Percentiles rank a stretch among this genome's conserved stretches.
These are phyloP conservation scores for Amaranthus palmeri DNA, from an alignment of 148 eudicot species.

Conservation along the genomic window DNA sequence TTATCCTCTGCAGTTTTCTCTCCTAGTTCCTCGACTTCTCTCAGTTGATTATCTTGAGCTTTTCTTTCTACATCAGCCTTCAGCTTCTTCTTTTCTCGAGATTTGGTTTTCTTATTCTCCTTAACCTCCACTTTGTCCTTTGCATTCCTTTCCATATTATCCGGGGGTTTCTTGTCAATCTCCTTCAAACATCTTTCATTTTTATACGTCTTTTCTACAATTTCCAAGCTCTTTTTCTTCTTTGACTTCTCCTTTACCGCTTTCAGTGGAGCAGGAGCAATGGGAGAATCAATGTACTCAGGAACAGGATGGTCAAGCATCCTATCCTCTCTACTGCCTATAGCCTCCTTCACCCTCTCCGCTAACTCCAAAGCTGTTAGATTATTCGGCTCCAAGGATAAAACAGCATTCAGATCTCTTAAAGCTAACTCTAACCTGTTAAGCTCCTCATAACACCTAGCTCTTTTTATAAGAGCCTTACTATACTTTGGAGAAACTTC, in stretches of 20 bases:
- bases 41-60: slow-evolving; percentile 17
- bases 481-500: slow-evolving; percentile 82
- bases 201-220: slow-evolving; percentile 15
- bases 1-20: slow-evolving; percentile 62
- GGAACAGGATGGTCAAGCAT: slow-evolving; percentile 44
- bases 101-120: slow-evolving; percentile 23
- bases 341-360: slow-evolving; percentile 53
- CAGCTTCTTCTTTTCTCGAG: slow-evolving; percentile 25
- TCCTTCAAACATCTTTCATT: neutral
- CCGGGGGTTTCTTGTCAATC: slow-evolving; percentile 13
- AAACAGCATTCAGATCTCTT: slow-evolving; percentile 59
- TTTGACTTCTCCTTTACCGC: slow-evolving; percentile 32
- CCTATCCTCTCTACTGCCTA: slow-evolving; percentile 34
- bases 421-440: slow-evolving; percentile 64
- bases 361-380: slow-evolving; percentile 73
- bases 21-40: slow-evolving; percentile 21
- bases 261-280: slow-evolving; percentile 26
- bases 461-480: slow-evolving; percentile 90
- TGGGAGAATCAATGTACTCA: slow-evolving; percentile 44
- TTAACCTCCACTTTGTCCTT: slow-evolving; percentile 23
- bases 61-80: slow-evolving; percentile 18
- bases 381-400: slow-evolving; percentile 76
- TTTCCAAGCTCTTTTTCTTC: slow-evolving; percentile 32
- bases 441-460: slow-evolving; percentile 85
- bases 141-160: slow-evolving; percentile 14